Percentiles rank a stretch among this genome's conserved stretches.
phyloP scores from a whole-genome alignment of 495 filamentous ascomycete species.

The Physcia stellaris region DNA sequence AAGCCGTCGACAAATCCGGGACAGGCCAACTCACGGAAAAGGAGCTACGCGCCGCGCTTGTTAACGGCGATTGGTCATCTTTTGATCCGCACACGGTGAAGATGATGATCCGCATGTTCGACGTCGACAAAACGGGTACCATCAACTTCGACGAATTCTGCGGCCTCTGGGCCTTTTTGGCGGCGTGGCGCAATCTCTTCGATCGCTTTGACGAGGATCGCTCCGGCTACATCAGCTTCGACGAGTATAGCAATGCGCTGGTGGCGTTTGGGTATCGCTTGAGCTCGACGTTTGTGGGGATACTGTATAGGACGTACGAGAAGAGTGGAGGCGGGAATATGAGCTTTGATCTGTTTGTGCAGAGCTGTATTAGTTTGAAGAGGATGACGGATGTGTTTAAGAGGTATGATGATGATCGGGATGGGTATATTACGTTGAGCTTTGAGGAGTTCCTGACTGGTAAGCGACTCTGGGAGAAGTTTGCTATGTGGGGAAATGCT shows the following conservation, averaged over 20 bases:
- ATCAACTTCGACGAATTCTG: conserved; percentile 94
- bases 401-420: conserved; percentile 92
- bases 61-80: conserved; percentile 87
- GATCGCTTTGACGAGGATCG: conserved; percentile 89
- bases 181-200: conserved; percentile 85
- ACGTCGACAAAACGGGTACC: conserved; percentile 67
- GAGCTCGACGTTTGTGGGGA: conserved; percentile 62
- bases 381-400: conserved; percentile 99
- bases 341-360: conserved; percentile 95
- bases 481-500: too few species aligned
- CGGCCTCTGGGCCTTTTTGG: conserved; percentile 87
- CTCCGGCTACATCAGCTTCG: conserved; percentile 69
- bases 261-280: conserved; percentile 91
- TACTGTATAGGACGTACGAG: conserved; percentile 64
- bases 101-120: conserved; percentile 99
- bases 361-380: conserved; percentile 91
- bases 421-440: conserved; percentile 76
- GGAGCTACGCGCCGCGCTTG: conserved; percentile 82
- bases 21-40: conserved; percentile 72
- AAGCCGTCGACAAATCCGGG: conserved; percentile 74
- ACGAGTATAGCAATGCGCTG: conserved; percentile 84
- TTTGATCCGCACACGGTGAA: conserved; percentile 95
- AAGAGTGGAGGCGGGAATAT: conserved; percentile 49
- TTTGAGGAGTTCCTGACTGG: conserved; percentile 71
- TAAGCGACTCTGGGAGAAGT: conserved; percentile 18